Base-by-base conservation (phyloP, 306 rosid genomes). In the Arachis hypogaea region DNA sequence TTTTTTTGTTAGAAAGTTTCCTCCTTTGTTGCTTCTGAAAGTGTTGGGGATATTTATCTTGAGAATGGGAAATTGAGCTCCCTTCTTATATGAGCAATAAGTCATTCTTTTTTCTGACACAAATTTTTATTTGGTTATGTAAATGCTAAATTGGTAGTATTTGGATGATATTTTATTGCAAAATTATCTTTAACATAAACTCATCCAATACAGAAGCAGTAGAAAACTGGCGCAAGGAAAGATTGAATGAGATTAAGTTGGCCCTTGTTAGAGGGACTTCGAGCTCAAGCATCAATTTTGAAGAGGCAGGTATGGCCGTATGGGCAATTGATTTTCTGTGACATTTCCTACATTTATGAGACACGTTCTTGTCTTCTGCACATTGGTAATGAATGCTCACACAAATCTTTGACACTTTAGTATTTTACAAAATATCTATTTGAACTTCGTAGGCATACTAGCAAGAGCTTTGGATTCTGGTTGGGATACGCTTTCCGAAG, bases 191-290 rank as follows among this genome's bases (percentile, higher is more conserved):
- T 66, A 56, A 74, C 38, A 44, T 52, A 18, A 40, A 68, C 57
- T 76, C n/a, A n/a, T 68, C 58, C 59, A 66, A 63, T 74, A 36
- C 89, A 94, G 97, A 83, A 68, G 84, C 84, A 18, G 77, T 92
- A 66, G 97, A 89, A 84, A 84, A 83, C 71, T 94, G 98, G 98
- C 88, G 95, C 66, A 77, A 75, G 69, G 88, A 92, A 84, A 94
- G 87, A 77, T 81, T 89, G 73, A 74, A 85, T 57, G 86, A 80
- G 82, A 80, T 86, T 59, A 88, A 83, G 75, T 70, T 83, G 72
- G 82, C 60, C 78, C 56, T 49, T 28, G 69, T 42, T 46, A 29
- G 59, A 46, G 72, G 63, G 70, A 30, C 78, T 41, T 77, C 76
- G 46, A 84, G 88, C 77, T 81, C 92, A 59, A 78, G 88, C 64